Evolutionary conservation across 805 yeast species (phyloP).

Genomic region (Wickerhamomyces pijperi): DNA sequence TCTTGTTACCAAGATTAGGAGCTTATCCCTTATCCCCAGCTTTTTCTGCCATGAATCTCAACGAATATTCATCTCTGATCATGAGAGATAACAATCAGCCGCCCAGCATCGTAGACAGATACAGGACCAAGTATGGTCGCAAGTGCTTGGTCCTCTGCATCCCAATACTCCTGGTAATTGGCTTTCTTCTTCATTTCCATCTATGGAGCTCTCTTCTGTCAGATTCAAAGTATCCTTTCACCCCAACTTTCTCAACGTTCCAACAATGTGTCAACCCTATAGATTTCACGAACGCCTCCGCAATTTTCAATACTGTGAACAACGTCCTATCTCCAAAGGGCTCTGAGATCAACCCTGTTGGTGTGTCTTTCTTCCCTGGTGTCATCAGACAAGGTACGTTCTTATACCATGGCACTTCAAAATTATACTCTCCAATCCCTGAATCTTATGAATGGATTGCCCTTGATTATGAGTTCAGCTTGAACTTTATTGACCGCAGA

Average conservation of each 20-base stretch:
- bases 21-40: too few species aligned
- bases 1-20: too few species aligned
- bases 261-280: constrained; percentile 15
- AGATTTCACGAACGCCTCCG: constrained; percentile 38
- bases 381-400: constrained; percentile 47
- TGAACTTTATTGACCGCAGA: constrained; percentile 28
- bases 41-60: too few species aligned
- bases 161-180: too few species aligned
- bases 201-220: too few species aligned
- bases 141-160: too few species aligned
- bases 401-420: constrained; percentile 39
- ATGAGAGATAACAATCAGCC: too few species aligned
- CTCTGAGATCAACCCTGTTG: constrained; percentile 41
- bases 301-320: constrained; percentile 43
- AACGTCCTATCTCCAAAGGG: constrained; percentile 42
- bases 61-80: too few species aligned
- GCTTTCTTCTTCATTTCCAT: too few species aligned
- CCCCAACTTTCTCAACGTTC: background rate
- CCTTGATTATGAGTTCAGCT: constrained; percentile 51
- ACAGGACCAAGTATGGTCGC: too few species aligned
- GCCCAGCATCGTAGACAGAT: too few species aligned
- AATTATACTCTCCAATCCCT: constrained; percentile 27
- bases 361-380: constrained; percentile 51
- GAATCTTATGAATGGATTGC: constrained; percentile 50
- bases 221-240: too few species aligned